A percentile compares a stretch with the other conserved stretches of the same genome.
Evolutionary conservation across 768 basidiomycete species (phyloP).

Genomic region (Pilatotrama ljubarskyi): DNA sequence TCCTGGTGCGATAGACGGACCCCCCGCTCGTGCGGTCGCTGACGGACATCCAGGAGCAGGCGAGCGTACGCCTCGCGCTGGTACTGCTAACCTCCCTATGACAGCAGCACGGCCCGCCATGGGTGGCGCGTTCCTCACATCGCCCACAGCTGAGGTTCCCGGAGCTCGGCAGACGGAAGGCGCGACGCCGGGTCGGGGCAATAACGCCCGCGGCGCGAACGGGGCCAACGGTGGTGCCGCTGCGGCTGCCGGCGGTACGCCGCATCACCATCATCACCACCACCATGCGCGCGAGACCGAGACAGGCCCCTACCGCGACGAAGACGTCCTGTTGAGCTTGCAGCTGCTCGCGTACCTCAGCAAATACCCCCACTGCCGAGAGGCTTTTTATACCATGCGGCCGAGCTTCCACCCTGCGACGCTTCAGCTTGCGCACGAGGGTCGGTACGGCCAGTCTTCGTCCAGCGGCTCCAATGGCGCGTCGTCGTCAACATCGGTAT

Average conservation of each 20-base stretch:
- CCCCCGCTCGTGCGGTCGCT: conserved; percentile 28
- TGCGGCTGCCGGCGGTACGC: neutral
- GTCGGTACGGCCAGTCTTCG: conserved; percentile 4
- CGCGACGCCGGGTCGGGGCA: conserved; percentile 5
- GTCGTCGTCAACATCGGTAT: neutral
- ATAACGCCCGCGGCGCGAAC: conserved; percentile 18
- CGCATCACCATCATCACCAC: conserved; percentile 34
- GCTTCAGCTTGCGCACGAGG: conserved; percentile 28
- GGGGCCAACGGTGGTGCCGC: conserved; percentile 13
- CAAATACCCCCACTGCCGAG: conserved; percentile 96
- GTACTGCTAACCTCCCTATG: conserved; percentile 50
- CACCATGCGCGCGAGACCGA: conserved; percentile 41
- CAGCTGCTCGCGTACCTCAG: conserved; percentile 95
- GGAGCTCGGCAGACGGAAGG: neutral
- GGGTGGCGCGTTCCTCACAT: conserved; percentile 4
- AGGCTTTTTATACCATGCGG: conserved; percentile 90
- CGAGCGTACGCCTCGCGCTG: conserved; percentile 57
- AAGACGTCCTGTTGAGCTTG: conserved; percentile 87
- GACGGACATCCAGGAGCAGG: conserved; percentile 25
- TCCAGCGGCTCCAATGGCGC: conserved; percentile 6
- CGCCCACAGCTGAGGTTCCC: conserved; percentile 2
- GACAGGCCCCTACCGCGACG: conserved; percentile 82
- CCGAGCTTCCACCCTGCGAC: conserved; percentile 81
- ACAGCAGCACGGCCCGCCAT: conserved; percentile 13
- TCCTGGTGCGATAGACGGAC: conserved; percentile 69